These are phyloP conservation scores for Colletotrichum lini DNA, from an alignment of 2,329 filamentous ascomycete genomes.

Conservation along the genomic window DNA sequence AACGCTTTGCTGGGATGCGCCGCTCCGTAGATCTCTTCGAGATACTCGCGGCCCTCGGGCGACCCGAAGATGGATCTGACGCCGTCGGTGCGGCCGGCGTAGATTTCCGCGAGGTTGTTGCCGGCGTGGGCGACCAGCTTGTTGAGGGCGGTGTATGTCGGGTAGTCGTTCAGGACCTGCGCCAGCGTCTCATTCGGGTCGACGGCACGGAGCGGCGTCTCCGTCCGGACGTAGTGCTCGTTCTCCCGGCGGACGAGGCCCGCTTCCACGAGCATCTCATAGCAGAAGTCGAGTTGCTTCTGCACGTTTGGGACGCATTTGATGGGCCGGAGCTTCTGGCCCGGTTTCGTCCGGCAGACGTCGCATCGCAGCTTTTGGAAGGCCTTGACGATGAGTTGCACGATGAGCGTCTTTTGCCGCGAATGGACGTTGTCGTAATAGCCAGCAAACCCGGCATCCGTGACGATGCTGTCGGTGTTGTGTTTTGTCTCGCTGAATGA, in stretches of 20 bases:
- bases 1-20: conserved; percentile 22
- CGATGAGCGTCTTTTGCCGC: neutral
- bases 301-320: neutral
- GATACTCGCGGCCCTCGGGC: conserved; percentile 4
- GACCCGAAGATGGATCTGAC: conserved; percentile 18
- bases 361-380: neutral
- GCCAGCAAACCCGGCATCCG: neutral
- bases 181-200: conserved; percentile 7
- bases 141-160: conserved; percentile 18
- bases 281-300: neutral
- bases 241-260: conserved; percentile 16
- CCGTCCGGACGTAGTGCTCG: conserved; percentile 4
- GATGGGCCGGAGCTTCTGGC: neutral
- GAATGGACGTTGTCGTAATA: neutral
- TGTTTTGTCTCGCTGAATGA: neutral
- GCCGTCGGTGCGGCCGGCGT: neutral
- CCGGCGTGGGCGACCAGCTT: conserved; percentile 1
- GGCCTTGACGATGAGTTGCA: neutral
- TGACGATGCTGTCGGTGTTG: neutral
- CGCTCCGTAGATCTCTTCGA: conserved; percentile 3
- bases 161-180: conserved; percentile 12
- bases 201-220: neutral
- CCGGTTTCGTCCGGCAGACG: neutral
- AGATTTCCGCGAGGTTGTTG: conserved; percentile 1
- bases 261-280: neutral